Percentiles rank a stretch among this genome's conserved stretches.
Conservation (phyloP, 1,139 yeast genomes). For the Debaryomyces udenii region DNA sequence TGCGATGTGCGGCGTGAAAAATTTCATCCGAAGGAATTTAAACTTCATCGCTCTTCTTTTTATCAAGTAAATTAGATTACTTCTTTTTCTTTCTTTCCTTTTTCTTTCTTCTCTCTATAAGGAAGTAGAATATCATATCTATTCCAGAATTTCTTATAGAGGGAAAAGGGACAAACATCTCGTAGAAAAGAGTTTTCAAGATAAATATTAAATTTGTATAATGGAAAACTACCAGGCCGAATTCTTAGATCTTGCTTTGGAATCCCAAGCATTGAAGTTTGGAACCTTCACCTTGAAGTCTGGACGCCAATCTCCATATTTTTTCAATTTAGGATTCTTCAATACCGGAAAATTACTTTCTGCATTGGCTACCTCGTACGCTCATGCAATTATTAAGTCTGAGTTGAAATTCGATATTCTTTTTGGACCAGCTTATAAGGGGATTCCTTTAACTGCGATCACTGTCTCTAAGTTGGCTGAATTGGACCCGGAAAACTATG, state of each 20-base stretch:
- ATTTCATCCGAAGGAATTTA: conserved; percentile 1
- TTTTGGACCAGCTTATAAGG: conserved; percentile 98
- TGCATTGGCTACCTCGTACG: conserved; percentile 83
- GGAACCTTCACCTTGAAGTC: conserved; percentile 89
- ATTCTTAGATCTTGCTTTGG: conserved; percentile 80
- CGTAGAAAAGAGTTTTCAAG: not conserved
- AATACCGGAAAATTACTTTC: conserved; percentile 78
- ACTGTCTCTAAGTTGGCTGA: conserved; percentile 92
- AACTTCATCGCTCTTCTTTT: conserved; percentile 6
- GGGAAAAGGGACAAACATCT: not conserved
- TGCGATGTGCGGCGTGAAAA: conserved; percentile 9
- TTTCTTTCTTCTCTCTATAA: conserved; percentile 13
- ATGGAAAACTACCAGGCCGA: conserved; percentile 55
- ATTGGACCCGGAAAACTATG: conserved; percentile 76
- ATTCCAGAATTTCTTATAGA: conserved; percentile 2
- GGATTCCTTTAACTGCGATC: conserved; percentile 92
- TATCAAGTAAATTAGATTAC: not conserved
- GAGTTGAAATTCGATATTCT: conserved; percentile 85
- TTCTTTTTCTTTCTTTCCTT: conserved; percentile 12
- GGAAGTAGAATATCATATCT: conserved; percentile 3
- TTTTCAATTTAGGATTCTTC: conserved; percentile 91
- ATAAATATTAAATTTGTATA: conserved; percentile 1
- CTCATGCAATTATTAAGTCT: conserved; percentile 79
- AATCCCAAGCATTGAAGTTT: conserved; percentile 78
- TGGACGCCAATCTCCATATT: conserved; percentile 94